Percentiles rank a stretch among this genome's conserved stretches.
Evolutionary conservation across 2,329 filamentous ascomycete genomes (phyloP).

Genomic region (Tothia fuscella): DNA sequence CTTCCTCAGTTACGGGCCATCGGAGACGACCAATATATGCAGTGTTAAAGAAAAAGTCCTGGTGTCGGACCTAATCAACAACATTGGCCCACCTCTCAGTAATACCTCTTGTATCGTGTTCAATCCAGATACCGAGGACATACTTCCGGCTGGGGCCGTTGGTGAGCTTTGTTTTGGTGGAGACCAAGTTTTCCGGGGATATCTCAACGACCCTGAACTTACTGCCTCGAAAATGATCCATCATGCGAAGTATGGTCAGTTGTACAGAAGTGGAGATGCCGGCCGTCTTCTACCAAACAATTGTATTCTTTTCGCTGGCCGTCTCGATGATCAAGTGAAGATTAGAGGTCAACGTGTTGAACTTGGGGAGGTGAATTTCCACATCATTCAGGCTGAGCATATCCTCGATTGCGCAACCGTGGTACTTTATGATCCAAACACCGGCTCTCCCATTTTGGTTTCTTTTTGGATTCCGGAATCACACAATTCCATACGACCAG

Average conservation of each 20-base stretch:
- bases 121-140: constrained; percentile 20
- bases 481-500: constrained; percentile 12
- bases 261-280: constrained; percentile 76
- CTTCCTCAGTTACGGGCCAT: no score
- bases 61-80: constrained; percentile 49
- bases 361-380: constrained; percentile 59
- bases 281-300: constrained; percentile 69
- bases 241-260: constrained; percentile 54
- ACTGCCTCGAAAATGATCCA: constrained; percentile 56
- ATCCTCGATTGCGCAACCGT: constrained; percentile 55
- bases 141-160: constrained; percentile 57
- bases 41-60: constrained; percentile 54
- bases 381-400: constrained; percentile 39
- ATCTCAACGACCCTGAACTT: constrained; percentile 52
- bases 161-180: constrained; percentile 85
- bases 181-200: constrained; percentile 64
- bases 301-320: constrained; percentile 58
- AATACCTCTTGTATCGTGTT: constrained; percentile 69
- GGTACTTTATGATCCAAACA: constrained; percentile 22
- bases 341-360: constrained; percentile 71
- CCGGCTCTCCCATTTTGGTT: constrained; percentile 33
- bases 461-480: constrained; percentile 53
- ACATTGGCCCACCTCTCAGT: constrained; percentile 61
- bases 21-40: constrained; percentile 81
- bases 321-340: constrained; percentile 71